phyloP scores from a whole-genome alignment of 1,284 basidiomycete species.

The Pseudomicrostroma phylloplanum region DNA sequence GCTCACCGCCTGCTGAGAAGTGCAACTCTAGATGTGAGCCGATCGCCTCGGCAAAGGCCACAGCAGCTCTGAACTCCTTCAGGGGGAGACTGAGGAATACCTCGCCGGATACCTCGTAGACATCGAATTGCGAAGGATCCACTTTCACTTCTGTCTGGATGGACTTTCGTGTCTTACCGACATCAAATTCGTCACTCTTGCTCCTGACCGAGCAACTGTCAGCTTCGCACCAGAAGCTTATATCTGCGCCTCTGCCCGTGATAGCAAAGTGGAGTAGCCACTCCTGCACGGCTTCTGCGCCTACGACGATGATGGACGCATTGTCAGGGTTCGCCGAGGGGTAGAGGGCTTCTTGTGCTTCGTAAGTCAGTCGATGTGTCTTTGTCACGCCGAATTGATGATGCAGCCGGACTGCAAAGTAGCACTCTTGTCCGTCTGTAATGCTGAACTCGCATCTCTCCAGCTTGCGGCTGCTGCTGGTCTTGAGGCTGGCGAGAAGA shows the following conservation, averaged over 20 bases:
- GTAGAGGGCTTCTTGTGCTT: conserved; percentile 22
- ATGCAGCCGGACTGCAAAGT: conserved; percentile 27
- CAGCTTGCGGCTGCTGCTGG: conserved; percentile 19
- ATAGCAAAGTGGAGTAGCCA: neutral
- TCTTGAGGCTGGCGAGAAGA: conserved; percentile 29
- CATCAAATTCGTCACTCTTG: neutral
- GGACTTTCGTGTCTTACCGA: neutral
- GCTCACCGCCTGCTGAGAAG: conserved; percentile 20
- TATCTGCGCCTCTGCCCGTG: neutral
- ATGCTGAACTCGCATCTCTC: conserved; percentile 25
- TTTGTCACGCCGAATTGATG: conserved; percentile 28
- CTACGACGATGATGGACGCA: neutral
- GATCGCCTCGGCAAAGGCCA: conserved; percentile 15
- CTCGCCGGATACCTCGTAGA: conserved; percentile 13
- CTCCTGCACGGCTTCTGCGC: neutral
- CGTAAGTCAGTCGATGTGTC: conserved; percentile 34
- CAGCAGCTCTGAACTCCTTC: conserved; percentile 24
- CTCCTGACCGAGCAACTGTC: neutral
- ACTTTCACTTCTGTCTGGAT: conserved; percentile 18
- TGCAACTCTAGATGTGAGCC: conserved; percentile 14
- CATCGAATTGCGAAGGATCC: conserved; percentile 16
- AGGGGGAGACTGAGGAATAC: conserved; percentile 19
- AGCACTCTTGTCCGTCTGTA: conserved; percentile 12
- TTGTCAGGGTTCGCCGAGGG: neutral
- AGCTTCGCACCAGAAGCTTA: neutral